Evolutionary conservation across 805 yeast genomes (phyloP).

Genomic region (Yamadazyma paraphyllophila): DNA sequence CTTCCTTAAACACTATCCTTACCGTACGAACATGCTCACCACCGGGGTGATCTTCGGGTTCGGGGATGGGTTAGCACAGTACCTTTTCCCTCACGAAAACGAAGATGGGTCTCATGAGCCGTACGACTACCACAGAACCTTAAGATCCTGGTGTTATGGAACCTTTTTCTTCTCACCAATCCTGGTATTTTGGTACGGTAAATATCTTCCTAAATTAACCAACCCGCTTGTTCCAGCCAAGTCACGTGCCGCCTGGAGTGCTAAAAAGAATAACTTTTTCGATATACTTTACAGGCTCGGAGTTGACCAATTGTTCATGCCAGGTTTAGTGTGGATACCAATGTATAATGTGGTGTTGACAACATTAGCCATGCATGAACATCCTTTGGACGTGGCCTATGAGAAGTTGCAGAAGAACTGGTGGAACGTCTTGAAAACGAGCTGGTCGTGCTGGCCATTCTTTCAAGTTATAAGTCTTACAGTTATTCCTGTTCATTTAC

Average conservation of each 20-base stretch:
- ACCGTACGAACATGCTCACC: slow-evolving; percentile 50
- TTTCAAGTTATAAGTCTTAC: slow-evolving; percentile 38
- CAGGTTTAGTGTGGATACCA: slow-evolving; percentile 42
- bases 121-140: slow-evolving; percentile 29
- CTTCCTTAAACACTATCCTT: slow-evolving; percentile 46
- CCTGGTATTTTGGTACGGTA: slow-evolving; percentile 38
- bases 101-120: slow-evolving; percentile 17
- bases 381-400: slow-evolving; percentile 30
- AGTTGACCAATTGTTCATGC: slow-evolving; percentile 37
- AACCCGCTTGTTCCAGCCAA: slow-evolving; percentile 31
- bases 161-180: slow-evolving; percentile 38
- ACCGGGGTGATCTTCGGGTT: slow-evolving; percentile 48
- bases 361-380: slow-evolving; percentile 31
- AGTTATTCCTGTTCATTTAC: slow-evolving; percentile 37
- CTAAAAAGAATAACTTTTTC: slow-evolving; percentile 14
- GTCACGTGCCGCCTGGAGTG: slow-evolving; percentile 13
- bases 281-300: slow-evolving; percentile 26
- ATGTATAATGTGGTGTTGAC: slow-evolving; percentile 41
- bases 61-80: slow-evolving; percentile 44
- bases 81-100: slow-evolving; percentile 33
- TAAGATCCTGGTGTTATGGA: slow-evolving; percentile 39
- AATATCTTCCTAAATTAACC: slow-evolving; percentile 33
- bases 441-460: slow-evolving; percentile 44
- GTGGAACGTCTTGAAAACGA: slow-evolving; percentile 40
- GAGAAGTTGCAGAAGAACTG: slow-evolving; percentile 37